Percentiles rank a stretch among this genome's conserved stretches.
These are phyloP conservation scores for Diaporthe eres DNA, from an alignment of 2,329 filamentous ascomycete species.

Conservation along the genomic window DNA sequence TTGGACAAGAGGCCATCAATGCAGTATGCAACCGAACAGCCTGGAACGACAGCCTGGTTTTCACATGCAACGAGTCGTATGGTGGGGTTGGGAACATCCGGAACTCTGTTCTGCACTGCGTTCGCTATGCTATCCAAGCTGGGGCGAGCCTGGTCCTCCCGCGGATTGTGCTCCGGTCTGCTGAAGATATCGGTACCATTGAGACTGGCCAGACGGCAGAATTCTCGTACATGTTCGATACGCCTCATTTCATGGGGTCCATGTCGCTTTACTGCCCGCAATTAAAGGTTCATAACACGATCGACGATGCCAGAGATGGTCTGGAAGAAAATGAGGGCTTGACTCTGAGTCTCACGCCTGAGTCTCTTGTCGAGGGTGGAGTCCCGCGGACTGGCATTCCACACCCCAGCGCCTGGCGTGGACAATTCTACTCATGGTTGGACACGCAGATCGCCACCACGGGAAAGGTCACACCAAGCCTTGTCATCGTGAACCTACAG, in stretches of 20 bases:
- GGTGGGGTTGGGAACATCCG: slow-evolving; percentile 24
- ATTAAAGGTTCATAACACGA: neutral
- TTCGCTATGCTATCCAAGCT: slow-evolving; percentile 27
- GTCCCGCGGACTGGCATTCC: slow-evolving; percentile 16
- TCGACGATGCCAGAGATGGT: neutral
- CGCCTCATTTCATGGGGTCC: slow-evolving; percentile 5
- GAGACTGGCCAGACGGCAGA: slow-evolving; percentile 32
- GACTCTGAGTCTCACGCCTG: neutral
- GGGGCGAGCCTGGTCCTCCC: slow-evolving; percentile 24
- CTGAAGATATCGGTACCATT: neutral
- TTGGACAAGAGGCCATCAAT: neutral
- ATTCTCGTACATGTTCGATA: slow-evolving; percentile 31
- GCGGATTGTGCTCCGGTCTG: slow-evolving; percentile 15
- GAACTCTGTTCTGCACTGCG: slow-evolving; percentile 23
- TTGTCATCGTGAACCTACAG: slow-evolving; percentile 7
- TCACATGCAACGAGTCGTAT: slow-evolving; percentile 34
- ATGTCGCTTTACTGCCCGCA: slow-evolving; percentile 24
- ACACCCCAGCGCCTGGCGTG: slow-evolving; percentile 8
- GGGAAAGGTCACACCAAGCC: neutral
- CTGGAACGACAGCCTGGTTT: slow-evolving; percentile 21
- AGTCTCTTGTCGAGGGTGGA: slow-evolving; percentile 16
- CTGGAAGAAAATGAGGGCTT: neutral
- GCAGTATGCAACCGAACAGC: neutral
- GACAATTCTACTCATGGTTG: slow-evolving; percentile 14
- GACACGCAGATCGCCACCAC: neutral